Conservation (phyloP, 169 alveolate species). For the Plasmodium reichenowi region DNA sequence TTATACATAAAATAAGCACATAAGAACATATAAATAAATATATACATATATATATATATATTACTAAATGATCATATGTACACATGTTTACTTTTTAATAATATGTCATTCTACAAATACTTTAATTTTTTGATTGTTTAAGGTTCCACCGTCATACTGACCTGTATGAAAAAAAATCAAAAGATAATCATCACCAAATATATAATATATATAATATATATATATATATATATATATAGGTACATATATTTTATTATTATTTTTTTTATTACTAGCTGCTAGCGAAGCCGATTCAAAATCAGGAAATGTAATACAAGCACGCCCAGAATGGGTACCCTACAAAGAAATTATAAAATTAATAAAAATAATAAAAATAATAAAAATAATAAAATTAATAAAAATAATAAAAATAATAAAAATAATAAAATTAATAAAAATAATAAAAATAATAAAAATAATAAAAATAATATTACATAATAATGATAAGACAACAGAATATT, state of each 20-base stretch:
- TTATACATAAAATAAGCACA: too few species aligned
- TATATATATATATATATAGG: conserved; percentile 3
- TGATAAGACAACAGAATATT: neutral
- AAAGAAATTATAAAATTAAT: conserved; percentile 6
- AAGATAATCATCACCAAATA: neutral
- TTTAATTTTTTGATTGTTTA: conserved; percentile 68
- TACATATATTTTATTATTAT: neutral
- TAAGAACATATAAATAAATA: neutral
- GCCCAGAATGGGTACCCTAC: conserved; percentile 71
- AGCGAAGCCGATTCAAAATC: conserved; percentile 47
- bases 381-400: too few species aligned
- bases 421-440: too few species aligned
- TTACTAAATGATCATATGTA: neutral
- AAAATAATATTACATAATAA: neutral
- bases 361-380: too few species aligned
- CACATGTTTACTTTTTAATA: conserved; percentile 11
- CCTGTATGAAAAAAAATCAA: conserved; percentile 32
- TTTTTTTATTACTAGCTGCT: conserved; percentile 64
- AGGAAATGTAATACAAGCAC: conserved; percentile 69
- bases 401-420: too few species aligned
- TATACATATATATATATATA: neutral
- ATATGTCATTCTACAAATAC: conserved; percentile 51
- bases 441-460: conserved; percentile 4
- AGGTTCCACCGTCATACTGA: conserved; percentile 67
- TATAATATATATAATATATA: neutral